Conservation (phyloP, 331 rosid species). For the Rhamnella rubrinervis region DNA sequence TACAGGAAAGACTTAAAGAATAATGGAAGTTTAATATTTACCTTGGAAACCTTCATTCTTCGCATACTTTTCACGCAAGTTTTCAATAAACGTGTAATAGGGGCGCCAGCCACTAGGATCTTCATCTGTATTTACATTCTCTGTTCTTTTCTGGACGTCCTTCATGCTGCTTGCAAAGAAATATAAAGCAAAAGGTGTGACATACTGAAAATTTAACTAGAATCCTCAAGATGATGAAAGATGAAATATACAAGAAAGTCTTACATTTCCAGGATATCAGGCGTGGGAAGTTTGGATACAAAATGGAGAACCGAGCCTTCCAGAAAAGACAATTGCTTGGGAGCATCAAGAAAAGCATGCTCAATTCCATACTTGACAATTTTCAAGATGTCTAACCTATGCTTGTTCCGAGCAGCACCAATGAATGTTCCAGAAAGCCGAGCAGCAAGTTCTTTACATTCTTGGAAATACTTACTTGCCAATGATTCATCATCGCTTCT, state of each 20-base stretch:
- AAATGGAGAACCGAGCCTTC: slow-evolving; percentile 72
- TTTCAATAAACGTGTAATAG: slow-evolving; percentile 60
- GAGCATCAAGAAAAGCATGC: slow-evolving; percentile 81
- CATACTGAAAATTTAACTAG: slow-evolving; percentile 13
- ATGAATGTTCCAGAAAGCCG: slow-evolving; percentile 79
- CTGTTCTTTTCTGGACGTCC: slow-evolving; percentile 70
- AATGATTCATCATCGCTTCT: slow-evolving; percentile 47
- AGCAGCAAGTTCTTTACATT: slow-evolving; percentile 77
- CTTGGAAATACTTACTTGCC: slow-evolving; percentile 53
- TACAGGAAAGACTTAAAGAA: background rate
- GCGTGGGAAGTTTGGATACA: slow-evolving; percentile 70
- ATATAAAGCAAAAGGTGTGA: slow-evolving; percentile 6
- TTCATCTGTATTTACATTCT: slow-evolving; percentile 72
- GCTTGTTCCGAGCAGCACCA: slow-evolving; percentile 82
- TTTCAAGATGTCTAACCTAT: slow-evolving; percentile 66
- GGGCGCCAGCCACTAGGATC: slow-evolving; percentile 99
- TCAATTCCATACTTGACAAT: slow-evolving; percentile 75
- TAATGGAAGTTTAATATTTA: slow-evolving; percentile 21
- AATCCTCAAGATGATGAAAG: slow-evolving; percentile 17
- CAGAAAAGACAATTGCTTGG: slow-evolving; percentile 73
- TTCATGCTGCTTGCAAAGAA: slow-evolving; percentile 49
- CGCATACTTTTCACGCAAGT: slow-evolving; percentile 65
- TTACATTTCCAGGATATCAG: slow-evolving; percentile 76
- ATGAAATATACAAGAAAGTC: slow-evolving; percentile 21
- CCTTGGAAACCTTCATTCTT: slow-evolving; percentile 85